Conservation (phyloP, 2,329 filamentous ascomycete species). For the Cladosporium sp. region DNA sequence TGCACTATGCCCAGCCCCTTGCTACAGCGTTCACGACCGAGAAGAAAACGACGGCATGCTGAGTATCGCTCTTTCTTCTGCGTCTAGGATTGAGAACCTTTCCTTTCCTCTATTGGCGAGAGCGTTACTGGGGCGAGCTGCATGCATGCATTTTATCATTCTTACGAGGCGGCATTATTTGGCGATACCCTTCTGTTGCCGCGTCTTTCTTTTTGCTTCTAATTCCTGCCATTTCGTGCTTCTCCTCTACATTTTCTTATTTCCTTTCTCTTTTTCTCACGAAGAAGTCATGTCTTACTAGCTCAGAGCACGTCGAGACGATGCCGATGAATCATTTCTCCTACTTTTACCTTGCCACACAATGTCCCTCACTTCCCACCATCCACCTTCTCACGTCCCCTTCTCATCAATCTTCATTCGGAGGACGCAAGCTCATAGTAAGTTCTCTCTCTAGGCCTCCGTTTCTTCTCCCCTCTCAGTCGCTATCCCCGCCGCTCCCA, state of each 20-base stretch:
- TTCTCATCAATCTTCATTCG: constrained; percentile 1
- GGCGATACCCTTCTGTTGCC: constrained; percentile 9
- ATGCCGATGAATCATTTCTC: constrained; percentile 8
- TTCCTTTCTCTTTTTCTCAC: neutral
- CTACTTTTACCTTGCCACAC: constrained; percentile 8
- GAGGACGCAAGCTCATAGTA: constrained; percentile 26
- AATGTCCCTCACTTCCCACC: constrained; percentile 3
- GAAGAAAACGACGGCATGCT: constrained; percentile 21
- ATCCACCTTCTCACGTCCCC: too few relatives aligned
- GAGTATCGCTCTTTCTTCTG: constrained; percentile 14
- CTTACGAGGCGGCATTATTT: constrained; percentile 11
- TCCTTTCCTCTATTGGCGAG: too few relatives aligned
- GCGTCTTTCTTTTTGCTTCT: constrained; percentile 2
- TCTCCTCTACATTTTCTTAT: neutral
- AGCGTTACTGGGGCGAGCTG: too few relatives aligned
- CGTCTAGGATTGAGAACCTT: constrained; percentile 15
- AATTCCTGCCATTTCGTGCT: constrained; percentile 5
- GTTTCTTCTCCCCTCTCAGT: constrained; percentile 9
- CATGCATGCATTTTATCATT: constrained; percentile 6
- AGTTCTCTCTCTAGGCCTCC: constrained; percentile 19
- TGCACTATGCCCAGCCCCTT: constrained; percentile 19
- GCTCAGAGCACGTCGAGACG: constrained; percentile 15
- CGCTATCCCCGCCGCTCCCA: constrained; percentile 2
- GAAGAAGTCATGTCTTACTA: too few relatives aligned
- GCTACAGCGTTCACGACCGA: neutral